A percentile compares a stretch with the other conserved stretches of the same genome.
Conservation (phyloP, 768 basidiomycete species). For the Lyophyllum shimeji region DNA sequence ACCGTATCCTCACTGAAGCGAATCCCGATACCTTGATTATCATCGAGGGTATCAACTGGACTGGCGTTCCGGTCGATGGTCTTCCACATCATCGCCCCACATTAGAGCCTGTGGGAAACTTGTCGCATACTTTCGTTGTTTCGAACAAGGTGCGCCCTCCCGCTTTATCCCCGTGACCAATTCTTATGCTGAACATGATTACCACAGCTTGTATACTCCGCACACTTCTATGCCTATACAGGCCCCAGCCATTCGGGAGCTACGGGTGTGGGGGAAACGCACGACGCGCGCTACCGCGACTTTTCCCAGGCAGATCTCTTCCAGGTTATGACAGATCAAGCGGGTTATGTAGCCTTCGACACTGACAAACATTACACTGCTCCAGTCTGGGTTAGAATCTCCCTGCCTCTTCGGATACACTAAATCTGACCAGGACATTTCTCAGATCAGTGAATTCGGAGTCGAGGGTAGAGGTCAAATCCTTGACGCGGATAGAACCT, state of each 20-base stretch:
- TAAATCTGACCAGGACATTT: neutral
- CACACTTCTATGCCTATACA: slow-evolving; percentile 18
- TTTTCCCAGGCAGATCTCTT: slow-evolving; percentile 12
- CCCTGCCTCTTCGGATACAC: neutral
- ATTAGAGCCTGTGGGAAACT: slow-evolving; percentile 11
- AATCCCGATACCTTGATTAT: slow-evolving; percentile 16
- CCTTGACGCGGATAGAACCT: slow-evolving; percentile 2
- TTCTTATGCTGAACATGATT: neutral
- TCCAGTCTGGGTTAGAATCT: slow-evolving; percentile 11
- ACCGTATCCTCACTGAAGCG: slow-evolving; percentile 15
- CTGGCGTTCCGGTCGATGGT: slow-evolving; percentile 15
- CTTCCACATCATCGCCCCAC: slow-evolving; percentile 17
- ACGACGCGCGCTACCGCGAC: slow-evolving; percentile 15
- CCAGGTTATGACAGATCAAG: slow-evolving; percentile 10
- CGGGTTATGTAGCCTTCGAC: slow-evolving; percentile 15
- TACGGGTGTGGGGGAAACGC: slow-evolving; percentile 16
- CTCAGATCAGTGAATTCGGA: slow-evolving; percentile 17
- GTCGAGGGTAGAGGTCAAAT: slow-evolving; percentile 13
- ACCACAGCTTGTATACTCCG: slow-evolving; percentile 13
- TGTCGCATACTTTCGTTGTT: slow-evolving; percentile 13
- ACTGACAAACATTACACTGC: slow-evolving; percentile 15
- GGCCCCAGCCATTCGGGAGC: slow-evolving; percentile 16
- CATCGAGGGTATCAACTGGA: slow-evolving; percentile 18
- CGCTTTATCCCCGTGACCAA: neutral
- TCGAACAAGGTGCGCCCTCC: slow-evolving; percentile 10